Conservation (phyloP, 768 basidiomycete species). For the Lentinula sp. region DNA sequence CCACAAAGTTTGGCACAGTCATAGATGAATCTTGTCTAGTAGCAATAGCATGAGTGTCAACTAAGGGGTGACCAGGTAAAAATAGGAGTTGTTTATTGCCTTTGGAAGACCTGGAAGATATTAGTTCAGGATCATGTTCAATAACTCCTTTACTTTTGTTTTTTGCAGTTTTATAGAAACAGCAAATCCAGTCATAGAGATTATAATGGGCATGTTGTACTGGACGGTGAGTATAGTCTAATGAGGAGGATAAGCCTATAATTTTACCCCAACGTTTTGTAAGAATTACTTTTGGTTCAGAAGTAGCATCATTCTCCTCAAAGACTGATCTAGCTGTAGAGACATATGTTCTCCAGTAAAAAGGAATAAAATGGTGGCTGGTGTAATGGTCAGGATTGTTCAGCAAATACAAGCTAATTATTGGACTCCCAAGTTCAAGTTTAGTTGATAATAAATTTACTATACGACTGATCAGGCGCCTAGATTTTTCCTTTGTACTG, state of each 20-base stretch:
- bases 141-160: background rate
- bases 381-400: conserved; percentile 33
- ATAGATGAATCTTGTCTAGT: background rate
- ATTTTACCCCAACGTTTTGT: conserved; percentile 11
- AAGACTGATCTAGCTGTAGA: conserved; percentile 10
- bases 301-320: conserved; percentile 11
- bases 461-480: conserved; percentile 27
- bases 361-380: conserved; percentile 23
- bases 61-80: conserved; percentile 15
- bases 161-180: background rate
- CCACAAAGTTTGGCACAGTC: conserved; percentile 22
- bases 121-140: background rate
- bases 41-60: conserved; percentile 13
- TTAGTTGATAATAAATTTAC: conserved; percentile 29
- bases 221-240: conserved; percentile 16
- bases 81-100: background rate
- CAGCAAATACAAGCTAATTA: conserved; percentile 27
- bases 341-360: conserved; percentile 28
- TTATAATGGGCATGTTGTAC: conserved; percentile 18
- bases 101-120: conserved; percentile 7
- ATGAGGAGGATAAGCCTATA: conserved; percentile 15
- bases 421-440: conserved; percentile 29
- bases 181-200: conserved; percentile 6
- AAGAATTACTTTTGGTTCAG: conserved; percentile 16
- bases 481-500: conserved; percentile 15